Evolutionary conservation across 257 asterid species (phyloP).

Genomic region (Buddleja alternifolia): DNA sequence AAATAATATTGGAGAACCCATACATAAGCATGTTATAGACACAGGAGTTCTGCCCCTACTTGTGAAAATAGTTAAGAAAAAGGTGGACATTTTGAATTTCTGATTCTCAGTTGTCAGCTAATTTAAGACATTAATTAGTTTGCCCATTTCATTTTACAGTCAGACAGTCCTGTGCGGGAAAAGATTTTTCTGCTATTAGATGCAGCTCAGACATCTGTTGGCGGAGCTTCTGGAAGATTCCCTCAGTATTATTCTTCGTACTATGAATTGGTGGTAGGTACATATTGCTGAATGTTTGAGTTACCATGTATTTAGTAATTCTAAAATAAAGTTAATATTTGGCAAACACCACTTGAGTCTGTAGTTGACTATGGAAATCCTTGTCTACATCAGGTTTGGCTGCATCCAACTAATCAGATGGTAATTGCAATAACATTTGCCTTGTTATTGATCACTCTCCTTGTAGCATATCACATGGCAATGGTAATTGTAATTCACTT

Average conservation of each 20-base stretch:
- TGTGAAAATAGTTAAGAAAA: slow-evolving; percentile 91
- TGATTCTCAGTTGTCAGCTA: slow-evolving; percentile 9
- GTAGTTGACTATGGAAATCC: too few species aligned
- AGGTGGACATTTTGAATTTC: slow-evolving; percentile 47
- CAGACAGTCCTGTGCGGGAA: slow-evolving; percentile 81
- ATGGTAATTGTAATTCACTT: too few species aligned
- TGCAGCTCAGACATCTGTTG: slow-evolving; percentile 96
- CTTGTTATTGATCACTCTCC: too few species aligned
- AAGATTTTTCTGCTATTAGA: slow-evolving; percentile 87
- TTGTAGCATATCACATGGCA: too few species aligned
- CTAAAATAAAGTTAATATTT: slow-evolving; percentile 19
- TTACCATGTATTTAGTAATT: background rate
- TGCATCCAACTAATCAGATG: too few species aligned
- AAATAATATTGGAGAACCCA: slow-evolving; percentile 88
- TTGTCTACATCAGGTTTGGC: too few species aligned
- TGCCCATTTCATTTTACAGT: slow-evolving; percentile 45
- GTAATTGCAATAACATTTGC: too few species aligned
- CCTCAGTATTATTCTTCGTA: slow-evolving; percentile 91
- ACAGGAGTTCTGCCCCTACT: slow-evolving; percentile 72
- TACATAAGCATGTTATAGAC: slow-evolving; percentile 90
- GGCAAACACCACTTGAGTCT: slow-evolving; percentile 7
- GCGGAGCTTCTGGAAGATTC: slow-evolving; percentile 91
- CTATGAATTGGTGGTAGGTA: slow-evolving; percentile 91
- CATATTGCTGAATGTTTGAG: slow-evolving; percentile 20
- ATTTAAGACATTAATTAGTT: slow-evolving; percentile 21